phyloP scores from a whole-genome alignment of 805 yeast species.

The Nakazawaea siamensis region DNA sequence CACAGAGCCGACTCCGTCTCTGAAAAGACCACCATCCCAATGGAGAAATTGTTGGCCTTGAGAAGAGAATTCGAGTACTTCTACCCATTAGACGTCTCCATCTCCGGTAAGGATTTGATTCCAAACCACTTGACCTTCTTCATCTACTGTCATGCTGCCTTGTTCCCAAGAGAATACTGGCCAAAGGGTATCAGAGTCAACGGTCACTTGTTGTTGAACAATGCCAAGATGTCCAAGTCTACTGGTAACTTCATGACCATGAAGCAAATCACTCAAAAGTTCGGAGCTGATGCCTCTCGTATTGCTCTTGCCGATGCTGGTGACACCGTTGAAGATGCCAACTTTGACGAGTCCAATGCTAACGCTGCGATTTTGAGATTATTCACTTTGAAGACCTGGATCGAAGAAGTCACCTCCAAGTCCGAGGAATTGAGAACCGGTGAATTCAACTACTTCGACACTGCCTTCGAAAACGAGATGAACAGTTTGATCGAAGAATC shows the following conservation, averaged over 20 bases:
- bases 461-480: slow-evolving; percentile 91
- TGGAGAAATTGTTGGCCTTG: slow-evolving; percentile 56
- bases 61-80: slow-evolving; percentile 95
- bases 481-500: slow-evolving; percentile 72
- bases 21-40: slow-evolving; percentile 46
- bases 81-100: slow-evolving; percentile 87
- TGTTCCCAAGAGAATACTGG: slow-evolving; percentile 89
- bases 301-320: slow-evolving; percentile 98
- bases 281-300: slow-evolving; percentile 96
- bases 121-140: slow-evolving; percentile 96
- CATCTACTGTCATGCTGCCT: slow-evolving; percentile 86
- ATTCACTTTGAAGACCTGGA: slow-evolving; percentile 91
- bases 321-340: slow-evolving; percentile 95
- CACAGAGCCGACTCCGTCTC: slow-evolving; percentile 53
- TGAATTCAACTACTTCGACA: slow-evolving; percentile 64
- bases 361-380: slow-evolving; percentile 95
- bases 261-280: slow-evolving; percentile 75
- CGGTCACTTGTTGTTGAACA: slow-evolving; percentile 92
- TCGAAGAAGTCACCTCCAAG: slow-evolving; percentile 62
- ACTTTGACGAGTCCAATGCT: slow-evolving; percentile 93
- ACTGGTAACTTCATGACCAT: slow-evolving; percentile 96
- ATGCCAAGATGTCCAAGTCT: slow-evolving; percentile 96
- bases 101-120: slow-evolving; percentile 94
- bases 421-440: slow-evolving; percentile 50
- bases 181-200: slow-evolving; percentile 91